phyloP scores from a whole-genome alignment of 306 rosid genomes.

The Cyclanthera cordifolia region DNA sequence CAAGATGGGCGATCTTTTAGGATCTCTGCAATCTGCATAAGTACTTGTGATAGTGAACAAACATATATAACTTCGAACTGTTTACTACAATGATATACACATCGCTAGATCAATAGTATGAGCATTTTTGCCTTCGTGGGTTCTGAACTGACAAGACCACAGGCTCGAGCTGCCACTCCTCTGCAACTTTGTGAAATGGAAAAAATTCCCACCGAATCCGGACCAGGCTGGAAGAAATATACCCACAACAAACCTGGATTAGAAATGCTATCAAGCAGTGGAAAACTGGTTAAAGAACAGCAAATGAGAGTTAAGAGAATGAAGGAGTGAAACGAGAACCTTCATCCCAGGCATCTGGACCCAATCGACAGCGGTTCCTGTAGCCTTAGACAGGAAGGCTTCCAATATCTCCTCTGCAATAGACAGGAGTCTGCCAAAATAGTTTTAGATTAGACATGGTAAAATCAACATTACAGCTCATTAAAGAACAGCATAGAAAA shows the following conservation, averaged over 20 bases:
- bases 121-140: constrained; percentile 56
- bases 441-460: background rate
- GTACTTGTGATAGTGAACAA: background rate
- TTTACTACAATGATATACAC: background rate
- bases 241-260: background rate
- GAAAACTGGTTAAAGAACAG: background rate
- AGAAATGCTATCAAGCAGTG: background rate
- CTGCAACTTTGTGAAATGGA: constrained; percentile 86
- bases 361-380: constrained; percentile 99
- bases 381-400: constrained; percentile 99
- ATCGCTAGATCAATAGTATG: background rate
- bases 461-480: background rate
- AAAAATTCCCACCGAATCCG: constrained; percentile 99
- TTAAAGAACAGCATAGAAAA: background rate
- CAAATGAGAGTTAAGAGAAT: background rate
- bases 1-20: constrained; percentile 95
- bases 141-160: constrained; percentile 92
- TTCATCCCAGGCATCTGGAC: constrained; percentile 99
- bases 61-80: background rate
- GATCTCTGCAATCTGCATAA: constrained; percentile 75
- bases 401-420: constrained; percentile 97
- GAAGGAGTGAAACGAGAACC: constrained; percentile 28
- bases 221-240: constrained; percentile 73
- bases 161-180: constrained; percentile 99
- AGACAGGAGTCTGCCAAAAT: constrained; percentile 71